Evolutionary conservation across 2,329 filamentous ascomycete genomes (phyloP).

Genomic region (Fusarium sp.): DNA sequence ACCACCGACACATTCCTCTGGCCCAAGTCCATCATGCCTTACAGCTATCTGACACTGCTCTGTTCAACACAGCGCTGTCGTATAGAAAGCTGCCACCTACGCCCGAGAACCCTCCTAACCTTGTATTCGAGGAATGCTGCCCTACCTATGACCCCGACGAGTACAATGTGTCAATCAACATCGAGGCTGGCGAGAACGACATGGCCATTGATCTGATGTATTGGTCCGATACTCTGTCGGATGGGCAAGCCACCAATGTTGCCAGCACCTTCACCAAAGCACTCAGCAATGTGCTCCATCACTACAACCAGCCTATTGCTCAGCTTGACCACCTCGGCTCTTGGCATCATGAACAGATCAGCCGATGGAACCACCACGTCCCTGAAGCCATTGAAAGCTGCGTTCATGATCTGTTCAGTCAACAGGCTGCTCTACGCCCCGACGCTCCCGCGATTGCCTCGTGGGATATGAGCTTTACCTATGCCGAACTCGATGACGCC

Average conservation of each 20-base stretch:
- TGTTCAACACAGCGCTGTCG: slow-evolving; percentile 47
- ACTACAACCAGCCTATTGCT: slow-evolving; percentile 8
- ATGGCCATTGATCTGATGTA: slow-evolving; percentile 46
- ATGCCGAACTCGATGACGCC: slow-evolving; percentile 31
- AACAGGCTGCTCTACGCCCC: slow-evolving; percentile 2
- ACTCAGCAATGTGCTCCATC: slow-evolving; percentile 39
- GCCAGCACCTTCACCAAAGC: slow-evolving; percentile 31
- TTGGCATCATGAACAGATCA: slow-evolving; percentile 4
- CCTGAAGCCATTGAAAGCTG: slow-evolving; percentile 23
- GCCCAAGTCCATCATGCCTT: slow-evolving; percentile 44
- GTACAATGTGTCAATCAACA: slow-evolving; percentile 42
- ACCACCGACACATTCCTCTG: slow-evolving; percentile 25
- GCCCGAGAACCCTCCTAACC: slow-evolving; percentile 1
- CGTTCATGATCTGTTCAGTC: slow-evolving; percentile 30
- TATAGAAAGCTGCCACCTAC: slow-evolving; percentile 41
- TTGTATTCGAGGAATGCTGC: slow-evolving; percentile 42
- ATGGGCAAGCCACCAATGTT: slow-evolving; percentile 37
- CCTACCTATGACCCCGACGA: slow-evolving; percentile 45
- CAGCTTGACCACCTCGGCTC: slow-evolving; percentile 29
- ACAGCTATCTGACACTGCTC: slow-evolving; percentile 34
- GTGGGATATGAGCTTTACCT: slow-evolving; percentile 39
- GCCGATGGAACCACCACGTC: slow-evolving; percentile 25
- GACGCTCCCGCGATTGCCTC: slow-evolving; percentile 29
- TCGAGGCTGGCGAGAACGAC: slow-evolving; percentile 34
- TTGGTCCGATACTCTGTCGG: slow-evolving; percentile 40